Percentiles rank a stretch among this genome's conserved stretches.
phyloP scores from a whole-genome alignment of 2,329 filamentous ascomycete species.

The Aspergillus udagawae region DNA sequence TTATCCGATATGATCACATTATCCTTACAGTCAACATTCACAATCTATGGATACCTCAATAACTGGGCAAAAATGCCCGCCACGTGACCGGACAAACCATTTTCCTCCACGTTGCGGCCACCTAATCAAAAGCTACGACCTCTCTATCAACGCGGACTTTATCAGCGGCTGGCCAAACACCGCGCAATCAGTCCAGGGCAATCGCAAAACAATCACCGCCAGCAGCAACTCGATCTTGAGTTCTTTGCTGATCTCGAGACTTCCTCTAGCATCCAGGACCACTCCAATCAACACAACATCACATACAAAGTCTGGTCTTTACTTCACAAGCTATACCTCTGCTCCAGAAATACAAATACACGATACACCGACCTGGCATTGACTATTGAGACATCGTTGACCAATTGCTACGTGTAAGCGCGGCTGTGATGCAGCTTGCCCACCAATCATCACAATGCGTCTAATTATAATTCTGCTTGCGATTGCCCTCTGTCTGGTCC shows the following conservation, averaged over 20 bases:
- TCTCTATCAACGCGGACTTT: background rate
- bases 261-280: background rate
- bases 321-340: background rate
- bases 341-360: background rate
- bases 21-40: background rate
- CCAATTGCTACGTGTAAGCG: background rate
- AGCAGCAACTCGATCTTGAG: background rate
- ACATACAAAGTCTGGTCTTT: background rate
- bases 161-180: background rate
- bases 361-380: background rate
- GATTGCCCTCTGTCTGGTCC: conserved; percentile 34
- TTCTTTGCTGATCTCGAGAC: conserved; percentile 7
- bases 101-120: conserved; percentile 16
- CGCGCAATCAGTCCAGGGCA: conserved; percentile 5
- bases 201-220: background rate
- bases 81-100: background rate
- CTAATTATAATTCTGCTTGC: conserved; percentile 28
- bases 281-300: background rate
- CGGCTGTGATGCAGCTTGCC: background rate
- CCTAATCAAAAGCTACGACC: conserved; percentile 16
- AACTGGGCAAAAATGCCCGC: background rate
- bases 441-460: conserved; percentile 27
- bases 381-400: background rate
- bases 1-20: background rate
- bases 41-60: background rate